Conservation (phyloP, 2,329 filamentous ascomycete genomes). For the Didymella sp. region DNA sequence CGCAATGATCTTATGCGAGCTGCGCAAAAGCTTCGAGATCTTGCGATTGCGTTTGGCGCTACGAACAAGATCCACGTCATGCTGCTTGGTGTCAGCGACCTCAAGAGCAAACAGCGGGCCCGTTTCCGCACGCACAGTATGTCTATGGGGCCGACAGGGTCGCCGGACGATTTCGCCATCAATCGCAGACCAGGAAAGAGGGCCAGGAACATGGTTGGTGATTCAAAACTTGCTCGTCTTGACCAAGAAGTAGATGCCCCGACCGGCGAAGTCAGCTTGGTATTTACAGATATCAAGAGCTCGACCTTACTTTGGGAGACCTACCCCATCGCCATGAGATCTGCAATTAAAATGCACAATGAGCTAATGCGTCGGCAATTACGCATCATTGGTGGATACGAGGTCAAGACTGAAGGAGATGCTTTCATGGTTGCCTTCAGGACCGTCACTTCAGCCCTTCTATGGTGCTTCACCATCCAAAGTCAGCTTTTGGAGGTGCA, state of each 20-base stretch:
- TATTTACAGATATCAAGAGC: constrained; percentile 99
- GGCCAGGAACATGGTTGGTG: constrained; percentile 65
- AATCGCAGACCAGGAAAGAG: constrained; percentile 66
- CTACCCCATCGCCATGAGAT: constrained; percentile 92
- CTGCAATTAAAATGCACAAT: constrained; percentile 96
- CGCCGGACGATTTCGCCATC: constrained; percentile 73
- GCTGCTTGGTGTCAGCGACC: constrained; percentile 91
- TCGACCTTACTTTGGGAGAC: constrained; percentile 96
- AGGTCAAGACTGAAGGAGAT: constrained; percentile 99
- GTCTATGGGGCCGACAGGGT: constrained; percentile 79
- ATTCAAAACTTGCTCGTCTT: constrained; percentile 85
- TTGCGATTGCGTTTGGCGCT: constrained; percentile 94
- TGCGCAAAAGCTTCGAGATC: constrained; percentile 89
- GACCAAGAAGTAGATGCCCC: constrained; percentile 92
- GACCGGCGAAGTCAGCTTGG: constrained; percentile 87
- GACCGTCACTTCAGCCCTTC: constrained; percentile 88
- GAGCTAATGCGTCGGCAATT: constrained; percentile 94
- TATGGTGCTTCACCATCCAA: constrained; percentile 98
- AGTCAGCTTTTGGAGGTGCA: constrained; percentile 83
- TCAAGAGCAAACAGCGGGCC: constrained; percentile 84
- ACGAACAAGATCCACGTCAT: constrained; percentile 98
- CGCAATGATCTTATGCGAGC: constrained; percentile 91
- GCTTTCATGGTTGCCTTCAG: constrained; percentile 99
- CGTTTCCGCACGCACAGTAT: constrained; percentile 80
- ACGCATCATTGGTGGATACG: constrained; percentile 92